Conservation (phyloP, 2,329 filamentous ascomycete genomes). For the Sclerotinia spermophila region DNA sequence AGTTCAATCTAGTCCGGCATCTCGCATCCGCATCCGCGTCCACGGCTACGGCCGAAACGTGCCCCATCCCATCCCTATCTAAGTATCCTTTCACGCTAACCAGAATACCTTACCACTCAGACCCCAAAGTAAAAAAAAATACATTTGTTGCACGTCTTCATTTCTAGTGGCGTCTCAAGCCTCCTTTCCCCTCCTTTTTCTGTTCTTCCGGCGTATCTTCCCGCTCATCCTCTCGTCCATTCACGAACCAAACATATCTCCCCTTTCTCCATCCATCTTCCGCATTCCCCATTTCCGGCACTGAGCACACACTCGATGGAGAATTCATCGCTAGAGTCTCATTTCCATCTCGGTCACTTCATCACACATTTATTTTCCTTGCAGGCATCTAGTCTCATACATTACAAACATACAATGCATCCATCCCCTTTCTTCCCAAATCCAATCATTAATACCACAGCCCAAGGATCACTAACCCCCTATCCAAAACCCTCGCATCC, state of each 20-base stretch:
- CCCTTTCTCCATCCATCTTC: neutral
- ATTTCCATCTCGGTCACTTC: neutral
- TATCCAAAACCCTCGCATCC: too few relatives aligned
- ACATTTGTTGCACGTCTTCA: slow-evolving; percentile 3
- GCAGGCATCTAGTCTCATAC: too few relatives aligned
- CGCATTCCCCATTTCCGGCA: neutral
- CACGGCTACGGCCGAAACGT: too few relatives aligned
- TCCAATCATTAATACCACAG: too few relatives aligned
- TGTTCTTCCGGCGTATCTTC: neutral
- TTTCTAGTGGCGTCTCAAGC: slow-evolving; percentile 1
- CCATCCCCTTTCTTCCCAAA: too few relatives aligned
- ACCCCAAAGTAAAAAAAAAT: neutral
- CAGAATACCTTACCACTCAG: too few relatives aligned
- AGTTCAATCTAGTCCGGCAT: neutral
- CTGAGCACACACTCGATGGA: too few relatives aligned
- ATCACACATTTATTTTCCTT: neutral
- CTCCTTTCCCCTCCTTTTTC: neutral
- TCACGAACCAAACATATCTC: neutral
- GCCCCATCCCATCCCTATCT: too few relatives aligned
- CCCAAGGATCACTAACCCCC: too few relatives aligned
- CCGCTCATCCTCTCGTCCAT: neutral
- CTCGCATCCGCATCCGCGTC: neutral
- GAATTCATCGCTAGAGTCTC: too few relatives aligned
- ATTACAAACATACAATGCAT: too few relatives aligned
- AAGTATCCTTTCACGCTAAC: too few relatives aligned